Evolutionary conservation across 2,329 filamentous ascomycete genomes (phyloP), one percentile per base, ranked within the genome.

Genomic region (Aureobasidium sp.): DNA sequence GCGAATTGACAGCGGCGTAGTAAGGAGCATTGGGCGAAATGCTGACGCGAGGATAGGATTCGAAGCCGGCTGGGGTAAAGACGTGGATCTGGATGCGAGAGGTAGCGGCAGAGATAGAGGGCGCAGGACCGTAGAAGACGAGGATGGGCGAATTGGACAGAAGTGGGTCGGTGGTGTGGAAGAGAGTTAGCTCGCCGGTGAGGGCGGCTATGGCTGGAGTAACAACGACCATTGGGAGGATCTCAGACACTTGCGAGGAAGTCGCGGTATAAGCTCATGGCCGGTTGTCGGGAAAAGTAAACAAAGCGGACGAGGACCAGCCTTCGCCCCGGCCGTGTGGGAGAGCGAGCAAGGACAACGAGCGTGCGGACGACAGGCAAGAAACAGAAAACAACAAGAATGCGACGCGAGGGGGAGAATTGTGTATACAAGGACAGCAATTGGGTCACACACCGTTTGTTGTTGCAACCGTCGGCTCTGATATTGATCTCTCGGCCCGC

Each of bases 11-110:
- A 61, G 92, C 93, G 67, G 86, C 84, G 75, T 97, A 97, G 71
- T 95, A 88, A 57, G 91, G 86, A 51, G 93, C 96, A 71, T 89
- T 95, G 48, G 94, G 94, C 27, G 93, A 95, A 67, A 97, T 87
- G 64, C 93, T 96, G 68, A 99, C 85, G 70, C 93, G 90, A 64
- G 90, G 87, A 73, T 93, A 99, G 68, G 89, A 93, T 71, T 90
- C 88, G 69, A 95, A 88, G 67, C 94, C 94, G 66, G 91, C 92
- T 2, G 91, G 86, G 65, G 89, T 90, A 77, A 95, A 90, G 75
- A 99, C 84, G 76, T 97, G 94, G 66, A 94, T 84, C 78, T 97
- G 93, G 68, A 97, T 92, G 75, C 94, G 89, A 66, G 93, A 97
- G 77, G 89, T 93, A 76, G 96, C 95, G 70, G 90, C 87, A 47